Base-by-base conservation (phyloP, 2,329 filamentous ascomycete genomes). In the Aspergillus amoenus region DNA sequence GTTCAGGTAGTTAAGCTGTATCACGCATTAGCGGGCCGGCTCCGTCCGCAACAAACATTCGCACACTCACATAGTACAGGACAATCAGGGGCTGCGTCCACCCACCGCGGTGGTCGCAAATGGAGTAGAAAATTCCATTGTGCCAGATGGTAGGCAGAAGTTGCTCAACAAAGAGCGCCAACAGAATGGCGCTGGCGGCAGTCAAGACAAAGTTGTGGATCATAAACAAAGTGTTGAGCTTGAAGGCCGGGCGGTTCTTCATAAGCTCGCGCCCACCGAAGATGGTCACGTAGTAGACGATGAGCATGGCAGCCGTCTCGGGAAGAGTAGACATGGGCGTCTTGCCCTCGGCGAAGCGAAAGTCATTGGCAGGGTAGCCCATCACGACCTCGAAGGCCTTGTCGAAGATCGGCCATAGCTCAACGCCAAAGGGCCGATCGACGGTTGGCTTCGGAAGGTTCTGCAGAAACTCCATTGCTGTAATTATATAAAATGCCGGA, bases 161-260 rank as follows among this genome's bases (percentile, higher is more conserved):
- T 80, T 97, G 90, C 82, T 97, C 94, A 67, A 92, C 79, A 76
- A 95, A 97, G 67, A 99, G 86, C 55, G 82, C 88, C 70, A 99
- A 78, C 52, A 99, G 84, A 51, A 86, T 81, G 59, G 79, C 89
- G 74, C 91, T 96, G 80, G 97, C 91, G 65, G 85, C 80, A 47
- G 93, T 97, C 72, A 99, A 82, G 80, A 93, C 87, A 70, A 97
- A 88, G 84, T 99, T 99, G 86, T 99, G 93, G 73, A 97, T 84
- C 80, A 96, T 90, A 83, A 97, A 97, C 58, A 94, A 81, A 15
- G 84, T 81, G 81, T 91, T 94, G 71, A 97, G 85, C 83, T 95
- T 90, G 80, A 94, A 88, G 21, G 93, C 83, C 72, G 88, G 83
- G 62, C 91, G 86, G 70, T 89, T 88, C 78, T 91, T 90, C 94